Evolutionary conservation across 2,329 filamentous ascomycete genomes (phyloP), one percentile per base, ranked within the genome.

Genomic region (Colletotrichum tabaci): DNA sequence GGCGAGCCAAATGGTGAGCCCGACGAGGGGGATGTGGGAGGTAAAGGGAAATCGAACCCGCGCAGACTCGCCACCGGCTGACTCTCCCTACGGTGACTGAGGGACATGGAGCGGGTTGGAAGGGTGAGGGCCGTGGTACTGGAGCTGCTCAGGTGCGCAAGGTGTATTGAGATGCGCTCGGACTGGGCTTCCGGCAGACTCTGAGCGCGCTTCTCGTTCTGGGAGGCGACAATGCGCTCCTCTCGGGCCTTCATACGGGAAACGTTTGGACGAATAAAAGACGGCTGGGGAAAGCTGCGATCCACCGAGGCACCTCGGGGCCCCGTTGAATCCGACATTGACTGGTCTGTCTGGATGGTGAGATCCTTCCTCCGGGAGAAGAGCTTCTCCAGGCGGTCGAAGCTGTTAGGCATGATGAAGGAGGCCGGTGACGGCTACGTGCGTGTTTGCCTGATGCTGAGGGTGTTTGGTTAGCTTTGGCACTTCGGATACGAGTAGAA

Each of bases 201-300:
- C 15, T 60, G 66, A 9, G 74, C 35, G 38, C 74, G 69, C 35
- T 57, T 62, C 16, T 65, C 72, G 18, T 60, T 55, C 13, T 67
- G 62, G 2, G 62, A 42, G 47, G 65, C 63, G 2, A 68, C 42
- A 21, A 68, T 74, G 21, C 75, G 75, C 76, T 87, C 87, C 58
- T 89, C 85, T 58, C 89, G 84, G n/a, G 89, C 88, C 57, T 84
- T 80, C 89, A 91, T 90, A 30, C 87, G 84, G 66, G 82, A 83
- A 18, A 84, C 82, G 47, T 83, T 89, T 35, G 89, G 89, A 56
- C 87, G 83, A 73, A 91, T 87, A 74, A 88, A 91, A 1, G 87
- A 87, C 8, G 87, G 84, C 23, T 83, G 83, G 5, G 87, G 87
- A 73, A 88, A 89, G 61, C 58, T 82, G 79, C 80, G 81, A 61